Conservation (phyloP, 257 asterid genomes). For the Handroanthus guayacan region DNA sequence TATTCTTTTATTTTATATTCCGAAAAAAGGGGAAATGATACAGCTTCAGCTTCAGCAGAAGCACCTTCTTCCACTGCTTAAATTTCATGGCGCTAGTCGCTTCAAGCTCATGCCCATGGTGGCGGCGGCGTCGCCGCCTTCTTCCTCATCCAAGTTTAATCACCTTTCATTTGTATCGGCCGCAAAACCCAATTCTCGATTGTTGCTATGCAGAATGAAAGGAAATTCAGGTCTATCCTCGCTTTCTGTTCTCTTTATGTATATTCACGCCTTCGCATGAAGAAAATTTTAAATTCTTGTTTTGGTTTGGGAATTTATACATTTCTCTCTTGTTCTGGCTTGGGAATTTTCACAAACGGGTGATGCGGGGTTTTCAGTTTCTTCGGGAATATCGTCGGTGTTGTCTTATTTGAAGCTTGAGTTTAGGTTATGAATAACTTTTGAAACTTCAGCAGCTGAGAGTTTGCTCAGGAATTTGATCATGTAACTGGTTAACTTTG, state of each 20-base stretch:
- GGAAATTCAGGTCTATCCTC: slow-evolving; percentile 50
- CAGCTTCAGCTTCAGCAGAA: slow-evolving; percentile 48
- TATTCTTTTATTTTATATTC: neutral
- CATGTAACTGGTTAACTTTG: neutral
- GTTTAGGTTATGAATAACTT: neutral
- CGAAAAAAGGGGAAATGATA: slow-evolving; percentile 29
- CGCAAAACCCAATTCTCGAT: slow-evolving; percentile 32
- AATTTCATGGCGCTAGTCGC: slow-evolving; percentile 35
- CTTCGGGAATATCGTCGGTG: neutral
- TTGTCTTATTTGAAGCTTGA: neutral
- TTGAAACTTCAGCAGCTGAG: neutral
- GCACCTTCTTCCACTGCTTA: slow-evolving; percentile 39
- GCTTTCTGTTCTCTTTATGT: slow-evolving; percentile 16
- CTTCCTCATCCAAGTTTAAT: slow-evolving; percentile 8
- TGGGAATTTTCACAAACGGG: slow-evolving; percentile 40
- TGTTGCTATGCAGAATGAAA: slow-evolving; percentile 45
- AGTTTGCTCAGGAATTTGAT: neutral
- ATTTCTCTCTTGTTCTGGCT: slow-evolving; percentile 18
- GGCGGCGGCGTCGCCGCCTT: slow-evolving; percentile 30
- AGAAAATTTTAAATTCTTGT: neutral
- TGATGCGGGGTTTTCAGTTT: slow-evolving; percentile 29
- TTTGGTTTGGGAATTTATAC: slow-evolving; percentile 11
- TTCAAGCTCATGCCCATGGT: slow-evolving; percentile 41
- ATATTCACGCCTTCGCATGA: neutral
- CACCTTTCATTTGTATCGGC: slow-evolving; percentile 31